Conservation (phyloP, 2,329 filamentous ascomycete species). For the Aspergillus clavatus region DNA sequence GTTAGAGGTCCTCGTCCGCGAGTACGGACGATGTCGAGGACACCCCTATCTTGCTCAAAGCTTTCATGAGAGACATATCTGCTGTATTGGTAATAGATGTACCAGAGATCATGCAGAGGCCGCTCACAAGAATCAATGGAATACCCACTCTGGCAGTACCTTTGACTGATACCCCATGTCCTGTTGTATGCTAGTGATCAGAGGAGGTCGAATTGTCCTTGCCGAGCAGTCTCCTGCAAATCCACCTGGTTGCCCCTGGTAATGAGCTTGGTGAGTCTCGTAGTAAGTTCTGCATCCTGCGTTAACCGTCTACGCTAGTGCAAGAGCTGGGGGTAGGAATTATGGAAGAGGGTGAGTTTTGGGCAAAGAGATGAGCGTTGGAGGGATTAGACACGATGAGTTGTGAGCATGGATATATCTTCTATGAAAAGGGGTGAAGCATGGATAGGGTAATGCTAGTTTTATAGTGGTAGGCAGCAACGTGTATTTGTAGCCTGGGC, state of each 20-base stretch:
- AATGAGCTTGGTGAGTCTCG: not conserved
- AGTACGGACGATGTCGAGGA: conserved; percentile 22
- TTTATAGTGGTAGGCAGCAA: not conserved
- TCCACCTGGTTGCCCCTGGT: not conserved
- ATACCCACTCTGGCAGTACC: not conserved
- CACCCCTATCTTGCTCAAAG: conserved; percentile 17
- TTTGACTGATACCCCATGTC: not conserved
- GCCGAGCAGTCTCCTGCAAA: conserved; percentile 1
- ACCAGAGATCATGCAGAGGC: conserved; percentile 16
- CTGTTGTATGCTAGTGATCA: conserved; percentile 4
- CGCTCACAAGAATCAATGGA: not conserved
- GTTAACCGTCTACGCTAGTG: not conserved
- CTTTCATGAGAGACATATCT: conserved; percentile 12
- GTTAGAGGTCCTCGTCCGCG: conserved; percentile 9
- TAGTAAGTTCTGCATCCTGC: not conserved
- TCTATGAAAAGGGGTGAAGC: not conserved
- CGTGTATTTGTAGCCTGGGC: not conserved
- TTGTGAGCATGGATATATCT: not conserved
- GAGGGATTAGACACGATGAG: not conserved
- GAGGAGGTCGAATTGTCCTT: conserved; percentile 2
- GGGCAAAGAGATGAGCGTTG: not conserved
- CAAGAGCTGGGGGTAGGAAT: not conserved
- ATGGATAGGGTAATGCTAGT: not conserved
- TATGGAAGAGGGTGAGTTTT: not conserved
- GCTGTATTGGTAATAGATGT: conserved; percentile 20